Percentiles rank a stretch among this genome's conserved stretches.
These are phyloP conservation scores for Aspergillus hortae DNA, from an alignment of 2,329 filamentous ascomycete species.

Conservation along the genomic window DNA sequence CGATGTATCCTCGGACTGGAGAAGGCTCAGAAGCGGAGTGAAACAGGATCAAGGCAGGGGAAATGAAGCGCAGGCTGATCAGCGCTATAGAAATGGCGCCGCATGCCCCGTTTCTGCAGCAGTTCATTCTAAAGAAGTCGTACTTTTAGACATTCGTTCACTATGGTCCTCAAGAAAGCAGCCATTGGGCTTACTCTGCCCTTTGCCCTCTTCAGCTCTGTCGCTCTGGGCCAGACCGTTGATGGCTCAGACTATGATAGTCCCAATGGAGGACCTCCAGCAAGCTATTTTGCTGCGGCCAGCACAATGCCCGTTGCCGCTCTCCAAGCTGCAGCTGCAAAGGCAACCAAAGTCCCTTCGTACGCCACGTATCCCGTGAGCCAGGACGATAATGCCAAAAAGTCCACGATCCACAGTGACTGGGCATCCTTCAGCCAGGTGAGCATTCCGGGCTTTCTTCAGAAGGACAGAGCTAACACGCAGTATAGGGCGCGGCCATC, in stretches of 20 bases:
- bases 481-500: slow-evolving; percentile 23
- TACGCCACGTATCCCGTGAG: slow-evolving; percentile 24
- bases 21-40: too few relatives aligned
- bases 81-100: too few relatives aligned
- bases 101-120: neutral
- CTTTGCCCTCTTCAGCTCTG: neutral
- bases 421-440: slow-evolving; percentile 24
- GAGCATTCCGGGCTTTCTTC: neutral
- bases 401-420: slow-evolving; percentile 26
- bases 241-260: slow-evolving; percentile 20
- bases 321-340: slow-evolving; percentile 21
- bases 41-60: too few relatives aligned
- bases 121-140: neutral
- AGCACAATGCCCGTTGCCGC: slow-evolving; percentile 21
- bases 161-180: neutral
- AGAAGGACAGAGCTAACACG: neutral
- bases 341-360: slow-evolving; percentile 19
- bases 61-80: too few relatives aligned
- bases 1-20: too few relatives aligned
- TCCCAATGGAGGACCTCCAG: slow-evolving; percentile 20
- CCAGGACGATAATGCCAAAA: slow-evolving; percentile 11
- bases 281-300: slow-evolving; percentile 25
- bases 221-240: slow-evolving; percentile 11
- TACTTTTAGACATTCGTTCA: neutral
- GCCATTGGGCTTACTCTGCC: neutral